Base-by-base conservation (phyloP, 2,329 filamentous ascomycete species). In the Drechslerella dactyloides region DNA sequence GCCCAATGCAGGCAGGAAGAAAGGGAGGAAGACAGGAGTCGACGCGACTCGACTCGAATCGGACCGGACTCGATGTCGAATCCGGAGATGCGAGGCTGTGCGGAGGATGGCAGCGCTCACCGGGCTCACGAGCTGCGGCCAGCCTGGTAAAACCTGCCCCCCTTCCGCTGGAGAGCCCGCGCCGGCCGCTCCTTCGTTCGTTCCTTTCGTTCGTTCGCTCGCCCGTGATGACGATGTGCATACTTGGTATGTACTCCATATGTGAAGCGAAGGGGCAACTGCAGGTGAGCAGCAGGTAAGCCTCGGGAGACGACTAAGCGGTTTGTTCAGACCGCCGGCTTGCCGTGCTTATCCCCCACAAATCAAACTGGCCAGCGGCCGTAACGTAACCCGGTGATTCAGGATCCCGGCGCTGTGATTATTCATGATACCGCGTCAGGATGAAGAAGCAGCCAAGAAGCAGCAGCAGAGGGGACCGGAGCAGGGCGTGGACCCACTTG, bases 261-360 rank as follows among this genome's bases (percentile, higher is more conserved):
- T n/a, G n/a, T 33, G 4, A 33, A 33, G 27, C 27, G 27, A 33
- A 33, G 27, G 27, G 27, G 27, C 27, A 33, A 33, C 27, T 33
- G 3, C 27, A 33, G 54, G 60, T 53, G 52, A 27, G 60, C 64
- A 51, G 59, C 55, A 54, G 65, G 64, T 65, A 59, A 72, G 60
- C 68, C 60, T 72, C 51, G 57, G 59, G 8, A 19, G 17, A 48
- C 44, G 52, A 48, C 37, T 30, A 19, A 51, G 42, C n/a, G 56
- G 24, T 21, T 27, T 27, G 15, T 19, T 19, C 37, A n/a, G 19
- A 48, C 5, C 15, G 11, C 11, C 27, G 27, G 19, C 2, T 42
- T n/a, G 13, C 33, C 50, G 46, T 70, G 66, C 68, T 72, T 72
- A 72, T 72, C 60, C 68, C 68, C 68, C 68, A 65, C 68, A 72